Conservation (phyloP, 768 basidiomycete species). For the Pisolithus orientalis region DNA sequence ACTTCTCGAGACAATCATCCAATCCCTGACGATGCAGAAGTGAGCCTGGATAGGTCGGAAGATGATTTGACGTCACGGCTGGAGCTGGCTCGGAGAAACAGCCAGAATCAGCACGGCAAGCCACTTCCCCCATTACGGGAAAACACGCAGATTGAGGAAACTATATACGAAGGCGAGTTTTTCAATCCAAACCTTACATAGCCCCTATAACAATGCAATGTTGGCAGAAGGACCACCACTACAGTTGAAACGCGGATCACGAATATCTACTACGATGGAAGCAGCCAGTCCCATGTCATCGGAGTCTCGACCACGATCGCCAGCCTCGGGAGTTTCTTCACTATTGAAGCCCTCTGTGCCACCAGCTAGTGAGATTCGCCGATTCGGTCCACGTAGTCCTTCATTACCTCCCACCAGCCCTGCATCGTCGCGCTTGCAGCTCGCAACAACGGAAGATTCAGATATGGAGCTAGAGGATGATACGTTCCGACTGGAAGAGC, state of each 20-base stretch:
- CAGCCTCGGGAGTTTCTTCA: conserved; percentile 21
- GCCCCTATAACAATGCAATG: neutral
- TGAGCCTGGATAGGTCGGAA: conserved; percentile 58
- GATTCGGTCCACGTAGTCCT: conserved; percentile 68
- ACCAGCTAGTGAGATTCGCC: conserved; percentile 52
- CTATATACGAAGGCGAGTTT: conserved; percentile 70
- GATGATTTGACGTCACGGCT: conserved; percentile 71
- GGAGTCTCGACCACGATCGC: conserved; percentile 40
- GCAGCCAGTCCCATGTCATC: conserved; percentile 37
- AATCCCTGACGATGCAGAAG: conserved; percentile 36
- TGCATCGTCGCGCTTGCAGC: conserved; percentile 13
- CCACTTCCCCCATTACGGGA: conserved; percentile 32
- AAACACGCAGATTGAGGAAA: conserved; percentile 50
- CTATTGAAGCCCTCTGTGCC: conserved; percentile 41
- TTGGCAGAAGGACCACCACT: conserved; percentile 54
- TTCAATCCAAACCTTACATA: conserved; percentile 4
- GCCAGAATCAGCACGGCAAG: conserved; percentile 63
- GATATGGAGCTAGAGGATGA: conserved; percentile 31
- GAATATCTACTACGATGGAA: conserved; percentile 38
- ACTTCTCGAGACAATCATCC: conserved; percentile 36
- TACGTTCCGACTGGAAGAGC: conserved; percentile 22
- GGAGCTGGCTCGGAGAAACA: conserved; percentile 80
- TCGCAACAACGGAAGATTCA: conserved; percentile 34
- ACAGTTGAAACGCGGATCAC: conserved; percentile 49
- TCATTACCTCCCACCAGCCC: conserved; percentile 54